Evolutionary conservation across 2,329 filamentous ascomycete species (phyloP).

Genomic region (Verruconis gallopava): DNA sequence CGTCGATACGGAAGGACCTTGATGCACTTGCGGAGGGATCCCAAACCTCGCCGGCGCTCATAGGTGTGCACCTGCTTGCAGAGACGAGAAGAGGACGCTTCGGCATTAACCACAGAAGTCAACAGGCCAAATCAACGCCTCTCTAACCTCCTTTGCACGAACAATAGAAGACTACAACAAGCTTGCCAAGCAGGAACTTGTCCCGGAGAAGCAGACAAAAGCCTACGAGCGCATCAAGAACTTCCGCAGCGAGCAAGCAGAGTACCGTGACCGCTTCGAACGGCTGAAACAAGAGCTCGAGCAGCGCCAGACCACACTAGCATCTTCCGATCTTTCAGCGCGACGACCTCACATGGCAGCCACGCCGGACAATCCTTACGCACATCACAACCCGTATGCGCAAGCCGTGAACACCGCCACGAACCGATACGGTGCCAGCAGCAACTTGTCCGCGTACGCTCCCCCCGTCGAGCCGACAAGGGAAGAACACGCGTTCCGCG

Average conservation of each 20-base stretch:
- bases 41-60: slow-evolving; percentile 48
- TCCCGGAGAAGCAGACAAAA: slow-evolving; percentile 83
- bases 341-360: slow-evolving; percentile 63
- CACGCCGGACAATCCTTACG: slow-evolving; percentile 91
- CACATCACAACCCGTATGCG: slow-evolving; percentile 42
- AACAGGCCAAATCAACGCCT: slow-evolving; percentile 59
- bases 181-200: slow-evolving; percentile 77
- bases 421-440: slow-evolving; percentile 5
- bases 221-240: slow-evolving; percentile 73
- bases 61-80: slow-evolving; percentile 31
- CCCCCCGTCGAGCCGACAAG: slow-evolving; percentile 46
- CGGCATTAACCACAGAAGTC: slow-evolving; percentile 1
- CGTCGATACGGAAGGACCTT: slow-evolving; percentile 64
- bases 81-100: neutral
- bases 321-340: slow-evolving; percentile 72
- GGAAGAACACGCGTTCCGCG: slow-evolving; percentile 72
- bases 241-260: slow-evolving; percentile 70
- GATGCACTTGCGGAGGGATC: slow-evolving; percentile 51
- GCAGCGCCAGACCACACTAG: slow-evolving; percentile 54
- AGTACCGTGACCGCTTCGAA: slow-evolving; percentile 68
- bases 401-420: slow-evolving; percentile 9
- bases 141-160: slow-evolving; percentile 69
- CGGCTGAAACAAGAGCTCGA: slow-evolving; percentile 65
- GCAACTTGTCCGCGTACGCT: slow-evolving; percentile 29
- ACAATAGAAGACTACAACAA: slow-evolving; percentile 86